phyloP scores from a whole-genome alignment of 345 rosid genomes.

The Syzygium oleosum region DNA sequence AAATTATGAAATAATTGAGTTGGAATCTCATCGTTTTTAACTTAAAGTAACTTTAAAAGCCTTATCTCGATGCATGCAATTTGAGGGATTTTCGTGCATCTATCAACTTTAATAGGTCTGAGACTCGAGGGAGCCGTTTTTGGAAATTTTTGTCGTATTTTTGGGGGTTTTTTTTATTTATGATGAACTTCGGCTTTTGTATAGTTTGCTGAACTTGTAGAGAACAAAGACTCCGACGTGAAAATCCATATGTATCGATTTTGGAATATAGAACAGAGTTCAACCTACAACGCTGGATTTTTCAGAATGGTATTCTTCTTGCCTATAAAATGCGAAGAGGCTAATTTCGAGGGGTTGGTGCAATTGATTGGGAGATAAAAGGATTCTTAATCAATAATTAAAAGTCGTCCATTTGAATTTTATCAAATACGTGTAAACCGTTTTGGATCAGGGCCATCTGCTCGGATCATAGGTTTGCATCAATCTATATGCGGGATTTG shows the following conservation, averaged over 20 bases:
- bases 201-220: background rate
- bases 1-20: background rate
- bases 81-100: background rate
- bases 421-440: no score
- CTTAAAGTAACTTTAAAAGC: background rate
- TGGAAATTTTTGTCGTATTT: background rate
- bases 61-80: background rate
- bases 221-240: background rate
- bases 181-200: background rate
- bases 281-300: background rate
- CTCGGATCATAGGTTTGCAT: no score
- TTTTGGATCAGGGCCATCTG: background rate
- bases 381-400: no score
- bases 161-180: background rate
- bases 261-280: background rate
- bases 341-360: background rate
- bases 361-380: background rate
- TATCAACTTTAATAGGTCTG: background rate
- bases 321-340: background rate
- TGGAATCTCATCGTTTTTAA: background rate
- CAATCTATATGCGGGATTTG: no score
- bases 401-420: background rate
- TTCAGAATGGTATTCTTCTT: background rate
- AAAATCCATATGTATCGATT: background rate
- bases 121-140: accelerated